Percentiles rank a stretch among this genome's conserved stretches.
These are phyloP conservation scores for Skeletonema marinoi DNA, from an alignment of 108 stramenopile genomes.

Conservation along the genomic window DNA sequence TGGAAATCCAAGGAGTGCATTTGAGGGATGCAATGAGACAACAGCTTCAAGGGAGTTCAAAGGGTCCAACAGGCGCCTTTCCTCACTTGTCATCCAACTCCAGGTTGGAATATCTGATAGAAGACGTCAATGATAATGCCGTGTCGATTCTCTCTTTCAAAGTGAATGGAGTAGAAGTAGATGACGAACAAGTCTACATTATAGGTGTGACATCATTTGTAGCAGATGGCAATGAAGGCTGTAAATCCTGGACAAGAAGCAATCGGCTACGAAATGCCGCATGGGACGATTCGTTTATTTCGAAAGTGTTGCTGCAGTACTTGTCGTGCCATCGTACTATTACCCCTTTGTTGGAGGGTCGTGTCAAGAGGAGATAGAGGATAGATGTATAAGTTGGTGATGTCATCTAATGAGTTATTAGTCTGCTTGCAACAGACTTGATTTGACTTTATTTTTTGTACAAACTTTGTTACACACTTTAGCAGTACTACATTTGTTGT, in stretches of 20 bases:
- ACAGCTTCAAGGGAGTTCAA: slow-evolving; percentile 35
- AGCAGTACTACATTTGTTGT: neutral
- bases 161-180: slow-evolving; percentile 30
- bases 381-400: neutral
- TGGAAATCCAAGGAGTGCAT: slow-evolving; percentile 27
- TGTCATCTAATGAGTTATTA: neutral
- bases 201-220: slow-evolving; percentile 42
- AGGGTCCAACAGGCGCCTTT: slow-evolving; percentile 41
- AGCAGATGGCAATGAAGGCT: slow-evolving; percentile 43
- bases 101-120: slow-evolving; percentile 14
- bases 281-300: slow-evolving; percentile 24
- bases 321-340: slow-evolving; percentile 13
- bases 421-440: too few relatives aligned
- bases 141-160: slow-evolving; percentile 21
- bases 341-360: slow-evolving; percentile 21
- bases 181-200: slow-evolving; percentile 17
- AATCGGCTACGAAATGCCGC: slow-evolving; percentile 10
- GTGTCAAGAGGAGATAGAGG: slow-evolving; percentile 10
- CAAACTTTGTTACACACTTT: neutral
- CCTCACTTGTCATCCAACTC: slow-evolving; percentile 47
- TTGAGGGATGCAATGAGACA: slow-evolving; percentile 32
- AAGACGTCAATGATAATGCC: neutral
- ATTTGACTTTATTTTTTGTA: neutral
- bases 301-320: slow-evolving; percentile 40
- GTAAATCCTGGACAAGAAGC: slow-evolving; percentile 28